These are phyloP conservation scores for Myochromella boudieri DNA, from an alignment of 768 basidiomycete genomes.

Conservation along the genomic window DNA sequence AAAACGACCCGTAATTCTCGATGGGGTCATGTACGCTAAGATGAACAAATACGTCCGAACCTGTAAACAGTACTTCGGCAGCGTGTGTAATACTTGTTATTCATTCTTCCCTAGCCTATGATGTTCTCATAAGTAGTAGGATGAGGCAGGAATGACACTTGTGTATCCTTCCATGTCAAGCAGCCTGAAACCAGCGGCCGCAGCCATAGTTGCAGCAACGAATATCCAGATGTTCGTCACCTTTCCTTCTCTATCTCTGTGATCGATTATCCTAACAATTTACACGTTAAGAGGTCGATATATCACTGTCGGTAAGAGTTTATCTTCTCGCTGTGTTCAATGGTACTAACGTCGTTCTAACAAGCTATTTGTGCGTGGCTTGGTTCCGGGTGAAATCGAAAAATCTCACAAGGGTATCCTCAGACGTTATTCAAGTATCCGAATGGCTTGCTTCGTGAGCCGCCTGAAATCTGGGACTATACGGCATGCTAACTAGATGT, in stretches of 20 bases:
- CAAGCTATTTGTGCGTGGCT: slow-evolving; percentile 7
- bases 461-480: not conserved
- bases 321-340: not conserved
- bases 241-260: not conserved
- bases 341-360: not conserved
- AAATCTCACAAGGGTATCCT: not conserved
- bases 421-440: slow-evolving; percentile 22
- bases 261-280: not conserved
- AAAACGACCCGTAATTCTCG: too few species aligned
- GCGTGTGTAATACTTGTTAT: too few species aligned
- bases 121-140: too few species aligned
- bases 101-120: too few species aligned
- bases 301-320: not conserved
- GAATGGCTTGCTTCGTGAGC: slow-evolving; percentile 26
- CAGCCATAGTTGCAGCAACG: not conserved
- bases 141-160: too few species aligned
- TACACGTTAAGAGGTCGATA: not conserved
- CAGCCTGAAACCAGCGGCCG: not conserved
- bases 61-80: too few species aligned
- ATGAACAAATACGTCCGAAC: too few species aligned
- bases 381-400: not conserved
- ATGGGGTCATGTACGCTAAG: too few species aligned
- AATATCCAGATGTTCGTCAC: not conserved
- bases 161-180: not conserved
- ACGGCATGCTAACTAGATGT: not conserved